These are phyloP conservation scores for Chlamydomonas sp. DNA, from an alignment of 139 green algal species.

Conservation along the genomic window DNA sequence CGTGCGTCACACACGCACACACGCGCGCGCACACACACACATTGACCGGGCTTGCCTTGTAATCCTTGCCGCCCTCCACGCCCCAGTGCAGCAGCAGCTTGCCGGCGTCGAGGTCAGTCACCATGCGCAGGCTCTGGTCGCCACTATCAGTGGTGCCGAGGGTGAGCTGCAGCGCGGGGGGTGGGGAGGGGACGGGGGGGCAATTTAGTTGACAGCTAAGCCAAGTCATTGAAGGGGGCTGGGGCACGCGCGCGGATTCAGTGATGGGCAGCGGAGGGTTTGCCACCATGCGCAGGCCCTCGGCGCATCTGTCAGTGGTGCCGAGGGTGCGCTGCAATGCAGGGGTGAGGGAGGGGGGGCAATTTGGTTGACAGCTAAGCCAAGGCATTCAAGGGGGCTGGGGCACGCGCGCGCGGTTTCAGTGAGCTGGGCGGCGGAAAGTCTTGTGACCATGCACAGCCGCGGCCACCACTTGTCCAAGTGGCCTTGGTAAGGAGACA, in stretches of 20 bases:
- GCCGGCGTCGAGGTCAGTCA: conserved; percentile 35
- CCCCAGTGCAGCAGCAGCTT: conserved; percentile 88
- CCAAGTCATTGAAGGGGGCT: neutral
- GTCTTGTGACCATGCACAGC: neutral
- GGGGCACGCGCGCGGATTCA: neutral
- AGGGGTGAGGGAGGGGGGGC: neutral
- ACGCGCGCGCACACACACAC: too few relatives aligned
- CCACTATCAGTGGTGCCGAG: conserved; percentile 17
- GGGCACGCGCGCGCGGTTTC: neutral
- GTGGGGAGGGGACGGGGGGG: neutral
- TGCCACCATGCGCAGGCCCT: neutral
- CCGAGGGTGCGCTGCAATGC: conserved; percentile 26
- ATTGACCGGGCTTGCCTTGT: too few relatives aligned
- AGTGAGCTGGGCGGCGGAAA: neutral
- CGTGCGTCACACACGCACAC: too few relatives aligned
- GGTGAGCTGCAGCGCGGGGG: conserved; percentile 14
- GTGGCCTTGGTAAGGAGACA: conserved; percentile 22
- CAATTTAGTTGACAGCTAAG: neutral
- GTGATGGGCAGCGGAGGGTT: neutral
- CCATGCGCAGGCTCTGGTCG: conserved; percentile 28
- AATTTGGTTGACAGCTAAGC: neutral
- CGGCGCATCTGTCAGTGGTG: neutral
- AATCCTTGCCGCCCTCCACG: conserved; percentile 69
- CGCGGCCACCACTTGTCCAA: neutral
- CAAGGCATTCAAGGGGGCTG: neutral